Percentiles rank a stretch among this genome's conserved stretches.
Evolutionary conservation across 1,284 basidiomycete genomes (phyloP).

Genomic region (Apiotrichum akiyoshidainum): DNA sequence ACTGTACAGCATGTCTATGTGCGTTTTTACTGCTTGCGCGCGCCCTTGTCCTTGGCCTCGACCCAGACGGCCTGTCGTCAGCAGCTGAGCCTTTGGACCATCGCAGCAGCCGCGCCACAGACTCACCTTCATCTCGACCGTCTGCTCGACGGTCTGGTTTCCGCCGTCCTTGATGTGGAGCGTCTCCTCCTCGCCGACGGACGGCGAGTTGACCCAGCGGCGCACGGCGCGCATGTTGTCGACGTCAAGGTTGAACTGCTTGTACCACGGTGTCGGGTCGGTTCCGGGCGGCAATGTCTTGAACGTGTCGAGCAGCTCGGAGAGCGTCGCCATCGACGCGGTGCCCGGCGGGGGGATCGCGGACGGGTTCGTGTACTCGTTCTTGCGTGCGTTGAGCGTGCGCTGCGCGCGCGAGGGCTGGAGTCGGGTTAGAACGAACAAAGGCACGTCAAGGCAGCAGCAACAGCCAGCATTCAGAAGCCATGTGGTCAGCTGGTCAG

Average conservation of each 20-base stretch:
- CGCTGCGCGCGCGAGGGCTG: conserved; percentile 43
- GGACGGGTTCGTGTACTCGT: conserved; percentile 51
- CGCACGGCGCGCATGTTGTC: conserved; percentile 60
- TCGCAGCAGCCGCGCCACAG: too few relatives aligned
- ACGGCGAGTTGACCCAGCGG: conserved; percentile 67
- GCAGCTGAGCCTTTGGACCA: too few relatives aligned
- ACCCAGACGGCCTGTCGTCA: conserved; percentile 16
- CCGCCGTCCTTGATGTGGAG: conserved; percentile 57
- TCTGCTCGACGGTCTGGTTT: conserved; percentile 10
- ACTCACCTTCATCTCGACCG: conserved; percentile 55
- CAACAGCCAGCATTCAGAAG: too few relatives aligned
- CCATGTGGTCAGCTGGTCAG: too few relatives aligned
- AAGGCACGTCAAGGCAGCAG: too few relatives aligned
- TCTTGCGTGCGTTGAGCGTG: conserved; percentile 38
- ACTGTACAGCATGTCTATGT: not conserved
- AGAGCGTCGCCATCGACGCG: conserved; percentile 60
- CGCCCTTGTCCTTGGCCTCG: conserved; percentile 16
- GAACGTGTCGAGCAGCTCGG: conserved; percentile 63
- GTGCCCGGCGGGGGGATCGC: conserved; percentile 54
- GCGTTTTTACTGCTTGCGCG: conserved; percentile 2
- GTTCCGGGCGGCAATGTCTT: conserved; percentile 56
- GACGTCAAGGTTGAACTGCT: conserved; percentile 61
- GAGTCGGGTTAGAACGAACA: not conserved
- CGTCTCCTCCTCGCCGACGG: conserved; percentile 58
- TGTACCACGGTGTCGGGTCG: conserved; percentile 51